Evolutionary conservation across 73 alveolate species (phyloP), one percentile per base, ranked within the genome.

Genomic region (Paramecium tetraurelia): DNA sequence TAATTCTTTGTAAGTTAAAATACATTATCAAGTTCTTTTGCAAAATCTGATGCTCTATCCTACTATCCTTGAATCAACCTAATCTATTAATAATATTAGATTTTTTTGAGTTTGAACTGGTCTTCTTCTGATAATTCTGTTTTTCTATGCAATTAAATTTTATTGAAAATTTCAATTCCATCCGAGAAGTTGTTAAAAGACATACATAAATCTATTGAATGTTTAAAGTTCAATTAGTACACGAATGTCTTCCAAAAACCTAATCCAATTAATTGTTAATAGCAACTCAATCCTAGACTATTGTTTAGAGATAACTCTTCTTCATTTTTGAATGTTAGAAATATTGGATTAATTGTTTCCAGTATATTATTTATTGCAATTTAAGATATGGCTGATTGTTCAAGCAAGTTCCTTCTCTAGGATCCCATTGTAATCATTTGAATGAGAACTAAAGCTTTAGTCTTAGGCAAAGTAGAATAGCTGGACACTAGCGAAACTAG

Each of bases 301-400:
- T 83, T 89, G 8, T 20, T 85, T 21, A 38, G 38, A 72, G 16
- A 35, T 40, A 72, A 36, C 7, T 33, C 59, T 72, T 72, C 68
- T 14, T 72, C 86, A 36, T 38, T 21, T 38, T 72, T 72, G 9
- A 95, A 83, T 24, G 85, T 29, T 2, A 97, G 48, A 86, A 93
- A 96, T 9, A 77, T 93, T 1, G 98, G 97, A 83, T 95, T 94
- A n/a, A 97, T 95, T 29, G 95, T 90, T 27, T 95, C 94, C 43
- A 96, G 83, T 46, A 95, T 94, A 70, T 96, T 96, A 69, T 97
- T 98, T 53, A 97, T 58, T 20, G 99, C 98, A 40, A 92, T 92
- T 59, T 95, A 92, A 11, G 98, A 98, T 8, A 97, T 31, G 0
- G 94, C 58, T 7, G 97, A 92, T 22, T 93, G 83, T 43, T 95